phyloP scores from a whole-genome alignment of 2,329 filamentous ascomycete genomes.

The Paraphaeosphaeria sporulosa region DNA sequence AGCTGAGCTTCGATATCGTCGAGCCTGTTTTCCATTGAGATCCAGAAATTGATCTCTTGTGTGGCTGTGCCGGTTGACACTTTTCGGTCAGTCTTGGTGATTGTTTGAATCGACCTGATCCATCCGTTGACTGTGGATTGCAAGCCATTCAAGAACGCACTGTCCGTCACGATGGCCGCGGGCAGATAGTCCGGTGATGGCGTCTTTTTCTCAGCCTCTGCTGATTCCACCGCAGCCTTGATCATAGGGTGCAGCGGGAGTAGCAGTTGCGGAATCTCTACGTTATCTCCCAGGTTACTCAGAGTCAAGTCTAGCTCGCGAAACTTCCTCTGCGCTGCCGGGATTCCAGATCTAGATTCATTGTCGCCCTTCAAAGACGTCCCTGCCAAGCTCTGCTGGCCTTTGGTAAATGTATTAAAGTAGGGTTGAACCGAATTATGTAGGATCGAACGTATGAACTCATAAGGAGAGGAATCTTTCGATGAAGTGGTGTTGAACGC shows the following conservation, averaged over 20 bases:
- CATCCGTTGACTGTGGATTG: slow-evolving; percentile 95
- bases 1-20: slow-evolving; percentile 92
- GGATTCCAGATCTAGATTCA: slow-evolving; percentile 92
- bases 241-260: slow-evolving; percentile 89
- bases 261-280: slow-evolving; percentile 92
- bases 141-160: slow-evolving; percentile 89
- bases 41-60: slow-evolving; percentile 99
- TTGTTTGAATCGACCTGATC: slow-evolving; percentile 98
- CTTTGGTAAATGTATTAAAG: slow-evolving; percentile 95
- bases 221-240: slow-evolving; percentile 82
- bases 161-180: slow-evolving; percentile 79
- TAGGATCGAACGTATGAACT: slow-evolving; percentile 89
- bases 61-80: slow-evolving; percentile 80
- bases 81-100: slow-evolving; percentile 93
- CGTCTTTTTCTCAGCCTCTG: slow-evolving; percentile 69
- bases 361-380: slow-evolving; percentile 78
- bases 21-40: slow-evolving; percentile 93
- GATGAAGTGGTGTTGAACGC: slow-evolving; percentile 72
- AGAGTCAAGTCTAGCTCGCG: slow-evolving; percentile 92
- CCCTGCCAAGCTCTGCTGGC: slow-evolving; percentile 45
- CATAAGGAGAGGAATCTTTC: slow-evolving; percentile 84
- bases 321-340: slow-evolving; percentile 96
- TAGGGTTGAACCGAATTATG: slow-evolving; percentile 93
- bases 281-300: slow-evolving; percentile 93
- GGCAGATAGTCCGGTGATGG: slow-evolving; percentile 83